These are phyloP conservation scores for Pythium coloratum DNA, from an alignment of 352 stramenopile species.

Conservation along the genomic window DNA sequence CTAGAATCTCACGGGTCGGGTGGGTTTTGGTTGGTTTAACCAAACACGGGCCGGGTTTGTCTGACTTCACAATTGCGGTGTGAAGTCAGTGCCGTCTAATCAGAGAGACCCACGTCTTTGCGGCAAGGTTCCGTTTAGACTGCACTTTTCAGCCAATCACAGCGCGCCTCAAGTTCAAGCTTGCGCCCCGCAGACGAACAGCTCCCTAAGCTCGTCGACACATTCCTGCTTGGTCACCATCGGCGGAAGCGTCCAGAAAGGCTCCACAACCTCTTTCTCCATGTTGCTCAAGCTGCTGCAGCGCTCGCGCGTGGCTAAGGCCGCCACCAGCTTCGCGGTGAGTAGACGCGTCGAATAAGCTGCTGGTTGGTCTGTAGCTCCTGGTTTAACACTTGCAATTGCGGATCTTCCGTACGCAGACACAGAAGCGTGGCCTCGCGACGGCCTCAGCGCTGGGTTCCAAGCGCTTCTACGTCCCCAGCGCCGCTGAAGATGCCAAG, in stretches of 20 bases:
- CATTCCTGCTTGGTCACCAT: conserved; percentile 5
- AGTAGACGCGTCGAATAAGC: conserved; percentile 15
- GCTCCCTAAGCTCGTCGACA: conserved; percentile 6
- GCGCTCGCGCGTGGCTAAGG: conserved; percentile 12
- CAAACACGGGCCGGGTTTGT: conserved; percentile 16
- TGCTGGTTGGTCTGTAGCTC: neutral
- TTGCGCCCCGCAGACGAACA: conserved; percentile 18
- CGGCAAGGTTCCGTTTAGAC: conserved; percentile 10
- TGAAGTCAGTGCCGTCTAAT: conserved; percentile 20
- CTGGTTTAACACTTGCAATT: conserved; percentile 11
- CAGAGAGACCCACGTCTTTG: conserved; percentile 16
- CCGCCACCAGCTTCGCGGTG: conserved; percentile 15
- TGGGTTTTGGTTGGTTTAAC: neutral
- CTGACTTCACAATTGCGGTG: neutral
- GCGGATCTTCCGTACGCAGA: neutral
- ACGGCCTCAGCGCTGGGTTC: conserved; percentile 20
- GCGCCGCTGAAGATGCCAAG: conserved; percentile 53
- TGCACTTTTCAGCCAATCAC: conserved; percentile 13
- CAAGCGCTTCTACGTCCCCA: conserved; percentile 32
- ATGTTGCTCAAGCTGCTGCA: conserved; percentile 29
- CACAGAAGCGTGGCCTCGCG: conserved; percentile 14
- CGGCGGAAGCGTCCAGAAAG: neutral
- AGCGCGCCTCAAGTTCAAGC: conserved; percentile 28
- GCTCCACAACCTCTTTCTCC: neutral
- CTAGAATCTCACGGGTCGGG: conserved; percentile 8